Evolutionary conservation across 345 rosid genomes (phyloP), one percentile per base, ranked within the genome.

Genomic region (Citrus sp.): DNA sequence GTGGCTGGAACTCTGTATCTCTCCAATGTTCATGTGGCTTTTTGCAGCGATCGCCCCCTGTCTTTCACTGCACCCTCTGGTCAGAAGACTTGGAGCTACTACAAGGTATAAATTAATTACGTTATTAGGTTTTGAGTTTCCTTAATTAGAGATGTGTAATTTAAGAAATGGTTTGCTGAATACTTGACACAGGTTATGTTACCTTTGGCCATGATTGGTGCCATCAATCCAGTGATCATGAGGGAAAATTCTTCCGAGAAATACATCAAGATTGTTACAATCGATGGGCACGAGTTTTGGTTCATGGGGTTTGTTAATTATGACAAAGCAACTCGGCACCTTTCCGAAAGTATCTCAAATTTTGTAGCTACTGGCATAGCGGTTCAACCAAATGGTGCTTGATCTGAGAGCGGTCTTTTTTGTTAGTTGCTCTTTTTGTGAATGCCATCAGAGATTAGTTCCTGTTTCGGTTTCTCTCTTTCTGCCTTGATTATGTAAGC

Each of bases 201-300:
- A 19, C 96, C 92, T 13, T 78, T 92, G 80, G 81, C 42, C 4
- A 85, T 84, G 67, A 79, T 85, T 24, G 81, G 82, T 1, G 63
- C 80, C 2, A 79, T 87, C 18, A 86, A 83, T 67, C 91, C 92
- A 0, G 91, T 87, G 65, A 21, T 81, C 5, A 84, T 81, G 90
- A 86, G 73, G 80, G 92, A 87, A 56, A 81, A 79, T 54, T 84
- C 85, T 34, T 81, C 89, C 4, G 92, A 87, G 84, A 90, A 80
- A 66, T 90, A 87, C 84, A 80, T 92, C 27, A 91, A 90, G 85
- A 67, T 90, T 4, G 84, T 80, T 12, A 90, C 89, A 1, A 49
- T 81, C 62, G 96, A 92, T 65, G 92, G 87, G 0, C 96, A 90
- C 63, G 91, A 90, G 38, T 92, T 92, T 82, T 92, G 96, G 96